Base-by-base conservation (phyloP, 495 filamentous ascomycete species). In the Evernia prunastri region DNA sequence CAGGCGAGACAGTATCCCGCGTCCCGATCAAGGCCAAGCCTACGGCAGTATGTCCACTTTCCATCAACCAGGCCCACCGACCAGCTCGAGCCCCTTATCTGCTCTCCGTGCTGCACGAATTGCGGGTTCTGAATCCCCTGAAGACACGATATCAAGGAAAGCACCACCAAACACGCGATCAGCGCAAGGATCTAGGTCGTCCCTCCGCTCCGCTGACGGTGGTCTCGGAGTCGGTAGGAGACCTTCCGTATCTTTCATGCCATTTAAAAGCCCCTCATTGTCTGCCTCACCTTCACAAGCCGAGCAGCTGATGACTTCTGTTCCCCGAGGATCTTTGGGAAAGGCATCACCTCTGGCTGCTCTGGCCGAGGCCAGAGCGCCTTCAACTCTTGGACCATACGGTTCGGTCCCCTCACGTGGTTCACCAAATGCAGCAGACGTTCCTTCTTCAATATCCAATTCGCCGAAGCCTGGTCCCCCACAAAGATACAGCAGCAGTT, bases 31-130 rank as follows among this genome's bases (percentile, higher is more conserved):
- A 43, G 86, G 87, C 65, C 89, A 89, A 67, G 89, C 92, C 33
- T 97, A 96, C 69, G 94, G 94, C 43, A 96, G 92, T 69, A 70
- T 97, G 63, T 95, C 91, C 5, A 96, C 93, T 7, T 97, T 93
- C 69, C 94, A 96, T 73, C 89, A 92, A 59, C 83, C 86, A 57
- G 90, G 86, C 47, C 83, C 84, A 45, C 82, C 87, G 5, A 73
- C 84, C 11, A 88, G 89, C 23, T 87, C 92, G 40, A 96, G 92
- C 69, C 92, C 92, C 23, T 86, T 97, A 36, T 91, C 92, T 57
- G 89, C 92, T 5, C 81, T 97, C 33, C 85, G 89, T 64, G 85
- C 86, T 20, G 87, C 86, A 17, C 75, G 81, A 66, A 82, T 86
- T 60, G 73, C 82, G 27, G 79, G 75, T 31, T 72, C 73, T 54